phyloP scores from a whole-genome alignment of 192 early-diverging fungal genomes.

The Phlyctochytrium planicorne region DNA sequence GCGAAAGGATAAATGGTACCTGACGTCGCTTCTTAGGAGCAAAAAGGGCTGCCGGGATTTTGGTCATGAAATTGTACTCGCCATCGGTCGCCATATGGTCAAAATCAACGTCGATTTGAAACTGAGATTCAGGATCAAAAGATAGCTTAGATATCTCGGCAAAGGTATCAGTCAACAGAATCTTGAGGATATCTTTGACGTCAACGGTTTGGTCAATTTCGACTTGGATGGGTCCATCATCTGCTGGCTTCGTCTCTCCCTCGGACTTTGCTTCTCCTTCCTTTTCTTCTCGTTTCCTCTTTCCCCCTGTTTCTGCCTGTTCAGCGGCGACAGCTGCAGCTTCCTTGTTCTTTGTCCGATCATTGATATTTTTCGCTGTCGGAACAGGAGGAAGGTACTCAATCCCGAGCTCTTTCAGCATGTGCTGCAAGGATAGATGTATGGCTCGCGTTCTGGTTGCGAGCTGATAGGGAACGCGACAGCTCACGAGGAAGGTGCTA shows the following conservation, averaged over 20 bases:
- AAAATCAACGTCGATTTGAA: constrained; percentile 51
- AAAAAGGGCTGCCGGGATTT: constrained; percentile 53
- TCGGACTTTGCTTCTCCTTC: background rate
- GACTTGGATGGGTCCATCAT: constrained; percentile 7
- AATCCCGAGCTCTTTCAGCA: background rate
- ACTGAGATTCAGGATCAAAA: constrained; percentile 44
- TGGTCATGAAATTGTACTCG: constrained; percentile 65
- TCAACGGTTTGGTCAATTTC: constrained; percentile 21
- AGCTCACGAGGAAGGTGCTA: constrained; percentile 29
- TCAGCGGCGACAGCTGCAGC: background rate
- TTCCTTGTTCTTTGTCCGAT: background rate
- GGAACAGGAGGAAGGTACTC: background rate
- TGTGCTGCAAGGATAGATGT: constrained; percentile 5
- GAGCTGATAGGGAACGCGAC: constrained; percentile 41
- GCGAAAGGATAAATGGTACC: constrained; percentile 24
- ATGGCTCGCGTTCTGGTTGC: constrained; percentile 33
- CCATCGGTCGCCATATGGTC: constrained; percentile 52
- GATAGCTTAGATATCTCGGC: constrained; percentile 29
- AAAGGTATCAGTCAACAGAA: constrained; percentile 41
- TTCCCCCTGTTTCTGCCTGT: constrained; percentile 2
- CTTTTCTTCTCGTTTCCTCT: background rate
- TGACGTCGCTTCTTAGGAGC: constrained; percentile 51
- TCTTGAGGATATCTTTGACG: constrained; percentile 62
- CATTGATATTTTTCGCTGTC: background rate
- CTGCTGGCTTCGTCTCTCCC: background rate